A percentile compares a stretch with the other conserved stretches of the same genome.
Conservation (phyloP, 345 rosid genomes). For the Reutealis trisperma region DNA sequence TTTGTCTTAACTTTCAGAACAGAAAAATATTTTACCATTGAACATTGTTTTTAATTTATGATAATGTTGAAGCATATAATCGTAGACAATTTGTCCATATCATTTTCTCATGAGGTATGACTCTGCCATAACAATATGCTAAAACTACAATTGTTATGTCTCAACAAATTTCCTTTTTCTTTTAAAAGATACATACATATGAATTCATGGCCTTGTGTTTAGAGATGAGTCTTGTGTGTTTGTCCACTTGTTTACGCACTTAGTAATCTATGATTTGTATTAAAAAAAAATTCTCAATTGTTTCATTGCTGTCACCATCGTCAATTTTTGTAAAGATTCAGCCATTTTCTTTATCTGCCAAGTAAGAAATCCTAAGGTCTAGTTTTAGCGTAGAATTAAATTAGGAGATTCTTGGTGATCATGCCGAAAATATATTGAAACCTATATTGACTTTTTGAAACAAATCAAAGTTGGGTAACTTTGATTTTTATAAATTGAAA, state of each 20-base stretch:
- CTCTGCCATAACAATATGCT: neutral
- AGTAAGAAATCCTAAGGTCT: neutral
- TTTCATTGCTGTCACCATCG: neutral
- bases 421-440: too few relatives aligned
- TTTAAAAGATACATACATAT: neutral
- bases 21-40: too few relatives aligned
- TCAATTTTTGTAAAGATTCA: neutral
- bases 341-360: neutral
- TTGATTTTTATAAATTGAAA: neutral
- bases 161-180: neutral
- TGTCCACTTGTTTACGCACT: neutral
- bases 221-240: neutral
- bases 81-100: neutral
- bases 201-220: neutral
- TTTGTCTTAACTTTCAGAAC: too few relatives aligned
- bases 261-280: too few relatives aligned
- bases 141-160: neutral
- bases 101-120: neutral
- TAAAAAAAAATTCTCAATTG: neutral
- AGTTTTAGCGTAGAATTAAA: neutral
- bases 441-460: neutral
- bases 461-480: neutral
- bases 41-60: neutral
- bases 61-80: neutral
- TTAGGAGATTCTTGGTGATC: neutral